Conservation (phyloP, 495 filamentous ascomycete genomes). For the Aspergillus taichungensis region DNA sequence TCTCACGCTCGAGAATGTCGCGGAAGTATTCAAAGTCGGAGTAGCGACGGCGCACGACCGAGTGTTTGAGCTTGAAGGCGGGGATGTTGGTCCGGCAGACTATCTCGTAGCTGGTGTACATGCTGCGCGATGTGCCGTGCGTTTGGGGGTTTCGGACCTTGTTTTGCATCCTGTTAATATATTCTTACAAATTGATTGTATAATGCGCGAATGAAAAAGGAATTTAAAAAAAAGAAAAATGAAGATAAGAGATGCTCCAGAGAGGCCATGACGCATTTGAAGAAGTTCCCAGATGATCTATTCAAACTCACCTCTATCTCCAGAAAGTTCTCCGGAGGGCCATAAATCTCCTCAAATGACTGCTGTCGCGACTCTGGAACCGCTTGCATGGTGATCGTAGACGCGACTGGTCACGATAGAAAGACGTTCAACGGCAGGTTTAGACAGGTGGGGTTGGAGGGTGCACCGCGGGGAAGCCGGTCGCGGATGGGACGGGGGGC, state of each 20-base stretch:
- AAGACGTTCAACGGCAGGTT: neutral
- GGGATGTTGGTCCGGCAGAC: constrained; percentile 96
- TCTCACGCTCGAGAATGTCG: constrained; percentile 94
- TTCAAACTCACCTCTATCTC: constrained; percentile 75
- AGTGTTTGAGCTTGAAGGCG: constrained; percentile 88
- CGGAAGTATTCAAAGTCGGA: constrained; percentile 98
- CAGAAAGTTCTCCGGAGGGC: constrained; percentile 95
- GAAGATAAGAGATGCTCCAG: too few species aligned
- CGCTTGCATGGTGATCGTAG: constrained; percentile 55
- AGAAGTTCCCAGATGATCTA: neutral
- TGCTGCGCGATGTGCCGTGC: constrained; percentile 84
- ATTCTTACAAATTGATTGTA: too few species aligned
- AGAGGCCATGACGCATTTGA: too few species aligned
- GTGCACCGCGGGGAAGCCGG: neutral
- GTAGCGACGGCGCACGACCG: constrained; percentile 83
- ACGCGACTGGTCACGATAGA: neutral
- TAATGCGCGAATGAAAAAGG: too few species aligned
- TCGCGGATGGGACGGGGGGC: neutral
- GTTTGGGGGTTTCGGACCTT: constrained; percentile 89
- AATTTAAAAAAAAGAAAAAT: too few species aligned
- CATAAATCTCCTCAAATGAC: constrained; percentile 98
- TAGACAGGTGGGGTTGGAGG: neutral
- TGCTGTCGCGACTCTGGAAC: constrained; percentile 81
- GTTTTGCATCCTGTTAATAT: too few species aligned
- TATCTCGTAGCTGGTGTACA: constrained; percentile 99